Percentiles rank a stretch among this genome's conserved stretches.
These are phyloP conservation scores for Hansenula lynferdii DNA, from an alignment of 1,139 yeast species.

Conservation along the genomic window DNA sequence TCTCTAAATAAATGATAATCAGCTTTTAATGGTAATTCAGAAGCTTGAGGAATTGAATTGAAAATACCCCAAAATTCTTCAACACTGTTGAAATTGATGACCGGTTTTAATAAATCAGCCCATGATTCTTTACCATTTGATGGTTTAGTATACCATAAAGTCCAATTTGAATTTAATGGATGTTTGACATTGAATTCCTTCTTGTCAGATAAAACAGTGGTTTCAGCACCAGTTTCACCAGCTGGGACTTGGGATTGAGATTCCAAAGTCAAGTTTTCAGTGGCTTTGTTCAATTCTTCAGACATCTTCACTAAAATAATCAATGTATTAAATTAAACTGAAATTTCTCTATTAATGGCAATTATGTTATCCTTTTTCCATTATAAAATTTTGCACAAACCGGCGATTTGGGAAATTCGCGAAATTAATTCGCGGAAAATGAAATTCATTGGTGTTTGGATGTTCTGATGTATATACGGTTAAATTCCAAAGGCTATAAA, in stretches of 20 bases:
- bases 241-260: neutral
- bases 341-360: too few species aligned
- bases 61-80: constrained; percentile 99
- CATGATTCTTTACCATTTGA: constrained; percentile 81
- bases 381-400: constrained; percentile 2
- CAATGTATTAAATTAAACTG: neutral
- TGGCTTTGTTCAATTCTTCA: constrained; percentile 22
- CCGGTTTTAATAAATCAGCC: constrained; percentile 92
- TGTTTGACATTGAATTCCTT: constrained; percentile 47
- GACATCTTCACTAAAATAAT: constrained; percentile 11
- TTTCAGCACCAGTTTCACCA: constrained; percentile 3
- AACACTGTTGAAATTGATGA: constrained; percentile 85
- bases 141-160: constrained; percentile 97
- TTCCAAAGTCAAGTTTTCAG: constrained; percentile 18
- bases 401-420: too few species aligned
- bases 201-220: constrained; percentile 24
- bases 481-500: too few species aligned
- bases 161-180: constrained; percentile 92
- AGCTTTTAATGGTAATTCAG: constrained; percentile 85
- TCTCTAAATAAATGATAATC: constrained; percentile 95
- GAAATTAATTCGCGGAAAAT: too few species aligned
- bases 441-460: constrained; percentile 1
- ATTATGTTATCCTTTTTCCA: too few species aligned
- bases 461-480: too few species aligned
- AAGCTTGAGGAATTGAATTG: constrained; percentile 90